Evolutionary conservation across 345 rosid species (phyloP), one percentile per base, ranked within the genome.

Genomic region (Microthlaspi erraticum): DNA sequence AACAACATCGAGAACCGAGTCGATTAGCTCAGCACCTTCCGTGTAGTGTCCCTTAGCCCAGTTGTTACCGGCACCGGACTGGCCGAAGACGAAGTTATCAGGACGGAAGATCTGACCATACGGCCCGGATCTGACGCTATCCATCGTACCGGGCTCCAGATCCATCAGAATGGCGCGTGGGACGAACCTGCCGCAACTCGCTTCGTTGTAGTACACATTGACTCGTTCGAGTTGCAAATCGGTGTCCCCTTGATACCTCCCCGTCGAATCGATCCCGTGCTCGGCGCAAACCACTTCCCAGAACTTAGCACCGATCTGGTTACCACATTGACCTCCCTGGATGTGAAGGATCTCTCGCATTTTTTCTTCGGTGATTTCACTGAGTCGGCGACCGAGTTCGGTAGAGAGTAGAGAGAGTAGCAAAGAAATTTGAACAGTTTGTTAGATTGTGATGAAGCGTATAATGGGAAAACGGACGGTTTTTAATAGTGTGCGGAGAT

Each of bases 101-200:
- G 57, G 57, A 52, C 57, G 36, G 36, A 52, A 52, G 16, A 52
- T 52, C 17, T 52, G 57, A 23, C 57, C 55, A 4, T 50, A 50
- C 8, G 55, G 55, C 1, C 55, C 57, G 17, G 57, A 52, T 52
- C 57, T 52, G 10, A 52, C 36, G 34, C 57, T 52, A 26, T 84
- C 88, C 88, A 84, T 84, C 60, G 88, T 84, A 3, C 88, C 85
- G 1, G 86, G 88, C 78, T 84, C 88, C 74, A 84, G 84, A 80
- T 84, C 88, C 88, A 84, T 82, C 13, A 84, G 77, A 8, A 84
- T 83, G 41, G 85, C 86, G 11, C 88, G 82, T 1, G 86, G 88
- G 5, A 84, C 85, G 56, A 78, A 82, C 61, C 88, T 64, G 0
- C 88, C 85, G 23, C 88, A 82, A 56, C 88, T 84, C 0, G 85